These are phyloP conservation scores for Rhododendron kiyosumense DNA, from an alignment of 148 eudicot genomes.

Conservation along the genomic window DNA sequence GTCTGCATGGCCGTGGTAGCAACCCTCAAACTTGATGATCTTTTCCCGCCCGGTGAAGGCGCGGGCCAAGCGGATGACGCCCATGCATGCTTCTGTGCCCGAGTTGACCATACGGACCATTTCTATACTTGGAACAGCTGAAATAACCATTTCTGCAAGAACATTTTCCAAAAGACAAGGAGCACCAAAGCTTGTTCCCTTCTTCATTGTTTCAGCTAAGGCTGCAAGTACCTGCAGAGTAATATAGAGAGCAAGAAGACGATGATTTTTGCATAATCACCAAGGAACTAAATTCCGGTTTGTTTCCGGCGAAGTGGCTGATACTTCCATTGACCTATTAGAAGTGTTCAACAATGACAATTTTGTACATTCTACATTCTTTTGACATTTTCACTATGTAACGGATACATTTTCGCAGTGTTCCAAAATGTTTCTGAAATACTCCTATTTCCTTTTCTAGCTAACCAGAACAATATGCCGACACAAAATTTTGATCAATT, in stretches of 20 bases:
- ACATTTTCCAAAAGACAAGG: constrained; percentile 91
- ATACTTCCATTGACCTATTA: background rate
- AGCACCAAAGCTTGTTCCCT: constrained; percentile 98
- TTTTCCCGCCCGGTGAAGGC: constrained; percentile 79
- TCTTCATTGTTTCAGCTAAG: constrained; percentile 90
- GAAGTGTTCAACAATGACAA: background rate
- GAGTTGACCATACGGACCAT: constrained; percentile 99
- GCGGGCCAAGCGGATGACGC: constrained; percentile 88
- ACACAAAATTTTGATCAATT: background rate
- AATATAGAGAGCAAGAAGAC: background rate
- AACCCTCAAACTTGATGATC: constrained; percentile 91
- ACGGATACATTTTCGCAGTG: background rate
- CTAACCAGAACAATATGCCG: background rate
- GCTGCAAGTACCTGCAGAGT: constrained; percentile 79
- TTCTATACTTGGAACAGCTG: constrained; percentile 95
- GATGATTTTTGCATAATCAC: background rate
- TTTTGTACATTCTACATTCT: background rate
- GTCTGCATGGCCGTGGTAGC: constrained; percentile 98
- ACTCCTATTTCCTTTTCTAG: background rate
- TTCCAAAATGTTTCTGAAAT: background rate
- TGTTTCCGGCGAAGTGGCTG: background rate
- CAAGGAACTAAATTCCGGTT: background rate
- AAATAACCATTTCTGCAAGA: constrained; percentile 86
- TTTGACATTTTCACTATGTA: background rate
- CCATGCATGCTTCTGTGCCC: constrained; percentile 99